Evolutionary conservation across 352 stramenopile genomes (phyloP).

Genomic region (Pilasporangium apinafurcum): DNA sequence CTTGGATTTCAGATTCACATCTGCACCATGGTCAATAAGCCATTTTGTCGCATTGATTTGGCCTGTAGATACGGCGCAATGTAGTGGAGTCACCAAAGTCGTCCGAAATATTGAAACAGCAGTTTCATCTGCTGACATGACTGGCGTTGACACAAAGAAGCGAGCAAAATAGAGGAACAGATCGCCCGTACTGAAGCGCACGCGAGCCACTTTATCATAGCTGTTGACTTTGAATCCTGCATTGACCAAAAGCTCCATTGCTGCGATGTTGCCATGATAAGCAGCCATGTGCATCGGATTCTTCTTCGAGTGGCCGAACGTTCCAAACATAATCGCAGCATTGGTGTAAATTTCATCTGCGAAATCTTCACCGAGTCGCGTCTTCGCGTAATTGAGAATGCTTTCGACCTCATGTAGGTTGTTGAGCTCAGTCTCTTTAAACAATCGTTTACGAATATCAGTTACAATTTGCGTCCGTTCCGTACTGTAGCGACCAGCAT

Average conservation of each 20-base stretch:
- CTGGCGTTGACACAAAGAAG: conserved; percentile 46
- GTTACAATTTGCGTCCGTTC: conserved; percentile 34
- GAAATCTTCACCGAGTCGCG: conserved; percentile 48
- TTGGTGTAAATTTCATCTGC: conserved; percentile 54
- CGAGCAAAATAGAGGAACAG: conserved; percentile 74
- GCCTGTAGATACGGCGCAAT: conserved; percentile 57
- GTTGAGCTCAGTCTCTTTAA: conserved; percentile 57
- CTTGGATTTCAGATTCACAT: conserved; percentile 55
- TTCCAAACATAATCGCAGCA: conserved; percentile 33
- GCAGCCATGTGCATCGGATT: conserved; percentile 76
- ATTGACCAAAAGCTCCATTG: conserved; percentile 40
- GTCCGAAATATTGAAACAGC: conserved; percentile 59
- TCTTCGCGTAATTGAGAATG: conserved; percentile 38
- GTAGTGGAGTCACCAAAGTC: conserved; percentile 61
- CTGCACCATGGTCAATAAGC: conserved; percentile 42
- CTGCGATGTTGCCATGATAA: conserved; percentile 57
- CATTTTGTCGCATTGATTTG: conserved; percentile 49
- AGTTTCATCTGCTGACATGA: conserved; percentile 36
- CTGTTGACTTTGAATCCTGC: conserved; percentile 57
- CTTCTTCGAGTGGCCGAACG: conserved; percentile 71
- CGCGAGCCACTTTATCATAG: conserved; percentile 65
- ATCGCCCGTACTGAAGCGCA: conserved; percentile 73
- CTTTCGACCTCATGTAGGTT: conserved; percentile 55
- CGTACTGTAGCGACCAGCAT: conserved; percentile 26
- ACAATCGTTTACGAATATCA: conserved; percentile 68